phyloP scores from a whole-genome alignment of 768 basidiomycete genomes.

The Lactarius psammicola region DNA sequence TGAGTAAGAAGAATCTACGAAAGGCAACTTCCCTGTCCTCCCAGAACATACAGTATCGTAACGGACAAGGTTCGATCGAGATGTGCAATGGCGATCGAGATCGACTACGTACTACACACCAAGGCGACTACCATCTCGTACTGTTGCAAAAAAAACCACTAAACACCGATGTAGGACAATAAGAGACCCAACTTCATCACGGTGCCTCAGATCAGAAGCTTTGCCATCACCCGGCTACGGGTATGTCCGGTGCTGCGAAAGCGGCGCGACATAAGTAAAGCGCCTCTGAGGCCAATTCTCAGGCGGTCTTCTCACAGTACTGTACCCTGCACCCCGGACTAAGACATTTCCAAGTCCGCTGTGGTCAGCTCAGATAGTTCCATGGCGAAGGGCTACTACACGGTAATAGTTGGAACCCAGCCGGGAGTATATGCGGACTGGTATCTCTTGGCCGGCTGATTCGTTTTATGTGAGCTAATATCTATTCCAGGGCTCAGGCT shows the following conservation, averaged over 20 bases:
- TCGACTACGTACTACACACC: neutral
- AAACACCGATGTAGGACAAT: no score
- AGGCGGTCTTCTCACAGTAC: neutral
- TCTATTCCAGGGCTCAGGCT: slow-evolving; percentile 14
- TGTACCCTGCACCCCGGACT: neutral
- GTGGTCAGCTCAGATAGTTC: neutral
- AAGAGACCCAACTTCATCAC: neutral
- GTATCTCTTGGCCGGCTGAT: slow-evolving; percentile 14
- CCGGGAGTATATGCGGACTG: slow-evolving; percentile 18
- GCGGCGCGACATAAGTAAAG: slow-evolving; percentile 1
- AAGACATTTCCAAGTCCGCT: neutral
- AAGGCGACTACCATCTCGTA: neutral
- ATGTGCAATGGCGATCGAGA: neutral
- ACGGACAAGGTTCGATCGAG: neutral
- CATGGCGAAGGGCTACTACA: slow-evolving; percentile 15
- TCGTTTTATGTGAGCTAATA: neutral
- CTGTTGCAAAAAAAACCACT: neutral
- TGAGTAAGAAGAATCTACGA: neutral
- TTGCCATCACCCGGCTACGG: slow-evolving; percentile 1
- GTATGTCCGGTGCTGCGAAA: slow-evolving; percentile 18
- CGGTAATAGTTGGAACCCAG: slow-evolving; percentile 16
- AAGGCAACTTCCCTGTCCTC: neutral
- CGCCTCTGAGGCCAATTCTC: neutral
- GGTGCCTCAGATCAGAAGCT: neutral
- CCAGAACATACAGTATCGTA: neutral